Evolutionary conservation across 768 basidiomycete species (phyloP).

Genomic region (Boletellus ananas): DNA sequence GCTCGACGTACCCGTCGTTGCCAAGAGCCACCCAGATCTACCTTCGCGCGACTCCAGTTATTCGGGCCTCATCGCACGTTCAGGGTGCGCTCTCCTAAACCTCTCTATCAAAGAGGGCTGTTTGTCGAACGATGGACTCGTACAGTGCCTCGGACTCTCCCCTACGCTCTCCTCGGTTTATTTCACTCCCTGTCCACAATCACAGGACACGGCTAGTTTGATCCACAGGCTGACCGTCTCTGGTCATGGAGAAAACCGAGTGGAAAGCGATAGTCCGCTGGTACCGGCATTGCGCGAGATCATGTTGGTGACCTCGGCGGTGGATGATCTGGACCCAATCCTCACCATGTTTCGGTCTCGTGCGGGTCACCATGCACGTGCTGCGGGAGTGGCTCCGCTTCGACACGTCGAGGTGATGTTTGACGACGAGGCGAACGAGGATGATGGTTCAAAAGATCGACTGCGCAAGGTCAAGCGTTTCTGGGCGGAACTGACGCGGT

Average conservation of each 20-base stretch:
- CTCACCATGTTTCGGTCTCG: constrained; percentile 12
- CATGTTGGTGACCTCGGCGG: constrained; percentile 13
- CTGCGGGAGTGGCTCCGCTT: constrained; percentile 3
- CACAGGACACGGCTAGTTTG: constrained; percentile 9
- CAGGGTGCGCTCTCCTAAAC: constrained; percentile 8
- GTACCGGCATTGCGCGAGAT: constrained; percentile 12
- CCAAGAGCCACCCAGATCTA: constrained; percentile 5
- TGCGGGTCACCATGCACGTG: not conserved
- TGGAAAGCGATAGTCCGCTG: not conserved
- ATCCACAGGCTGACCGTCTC: constrained; percentile 6
- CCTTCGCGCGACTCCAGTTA: constrained; percentile 1
- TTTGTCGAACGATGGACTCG: constrained; percentile 14
- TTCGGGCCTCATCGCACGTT: constrained; percentile 13
- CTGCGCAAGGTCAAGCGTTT: not conserved
- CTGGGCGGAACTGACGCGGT: not conserved
- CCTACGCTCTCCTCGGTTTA: constrained; percentile 7
- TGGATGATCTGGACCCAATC: constrained; percentile 8
- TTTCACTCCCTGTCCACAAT: constrained; percentile 14
- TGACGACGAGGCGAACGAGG: too few relatives aligned
- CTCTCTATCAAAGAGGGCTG: constrained; percentile 13
- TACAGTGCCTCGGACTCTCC: constrained; percentile 16
- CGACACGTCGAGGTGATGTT: constrained; percentile 4
- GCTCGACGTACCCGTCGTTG: constrained; percentile 6
- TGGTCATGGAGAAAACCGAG: not conserved
- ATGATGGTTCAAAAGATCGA: not conserved